A percentile compares a stretch with the other conserved stretches of the same genome.
Evolutionary conservation across 2,329 filamentous ascomycete species (phyloP).

Genomic region (Dactylellina cionopaga): DNA sequence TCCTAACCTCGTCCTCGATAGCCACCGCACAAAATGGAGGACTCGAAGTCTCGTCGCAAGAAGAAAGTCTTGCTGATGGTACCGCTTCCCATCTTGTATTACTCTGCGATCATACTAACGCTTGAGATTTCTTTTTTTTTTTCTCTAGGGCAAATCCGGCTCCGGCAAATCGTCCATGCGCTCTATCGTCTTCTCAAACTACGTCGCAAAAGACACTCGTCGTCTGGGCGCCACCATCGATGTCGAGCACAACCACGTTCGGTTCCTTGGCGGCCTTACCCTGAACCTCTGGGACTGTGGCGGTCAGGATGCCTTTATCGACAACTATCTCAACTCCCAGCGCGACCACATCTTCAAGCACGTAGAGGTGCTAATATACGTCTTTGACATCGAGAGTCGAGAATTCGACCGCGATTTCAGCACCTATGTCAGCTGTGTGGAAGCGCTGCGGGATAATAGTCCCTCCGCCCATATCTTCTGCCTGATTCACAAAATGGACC

Average conservation of each 20-base stretch:
- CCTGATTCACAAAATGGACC: slow-evolving; percentile 98
- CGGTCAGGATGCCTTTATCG: slow-evolving; percentile 97
- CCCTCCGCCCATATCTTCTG: slow-evolving; percentile 85
- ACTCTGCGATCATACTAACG: not conserved
- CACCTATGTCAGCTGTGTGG: slow-evolving; percentile 90
- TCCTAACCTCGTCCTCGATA: not conserved
- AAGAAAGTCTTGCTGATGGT: slow-evolving; percentile 58
- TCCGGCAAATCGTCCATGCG: slow-evolving; percentile 99
- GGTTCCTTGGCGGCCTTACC: slow-evolving; percentile 96
- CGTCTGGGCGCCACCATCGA: slow-evolving; percentile 95
- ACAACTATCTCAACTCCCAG: slow-evolving; percentile 96
- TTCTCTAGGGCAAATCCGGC: slow-evolving; percentile 81
- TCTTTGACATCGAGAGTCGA: slow-evolving; percentile 97
- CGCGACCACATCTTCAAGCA: slow-evolving; percentile 96
- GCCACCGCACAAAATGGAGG: slow-evolving; percentile 50
- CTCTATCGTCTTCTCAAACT: slow-evolving; percentile 98
- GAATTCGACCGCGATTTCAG: slow-evolving; percentile 93
- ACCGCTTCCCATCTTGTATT: not conserved
- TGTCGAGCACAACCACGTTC: slow-evolving; percentile 97
- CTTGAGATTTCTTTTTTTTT: too few species aligned
- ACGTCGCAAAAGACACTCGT: slow-evolving; percentile 94
- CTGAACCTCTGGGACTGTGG: slow-evolving; percentile 99
- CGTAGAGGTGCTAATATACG: slow-evolving; percentile 96
- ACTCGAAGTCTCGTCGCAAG: slow-evolving; percentile 56
- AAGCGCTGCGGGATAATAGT: slow-evolving; percentile 86